Percentiles rank a stretch among this genome's conserved stretches.
These are phyloP conservation scores for Jatropha curcas DNA, from an alignment of 345 rosid species.

Conservation along the genomic window DNA sequence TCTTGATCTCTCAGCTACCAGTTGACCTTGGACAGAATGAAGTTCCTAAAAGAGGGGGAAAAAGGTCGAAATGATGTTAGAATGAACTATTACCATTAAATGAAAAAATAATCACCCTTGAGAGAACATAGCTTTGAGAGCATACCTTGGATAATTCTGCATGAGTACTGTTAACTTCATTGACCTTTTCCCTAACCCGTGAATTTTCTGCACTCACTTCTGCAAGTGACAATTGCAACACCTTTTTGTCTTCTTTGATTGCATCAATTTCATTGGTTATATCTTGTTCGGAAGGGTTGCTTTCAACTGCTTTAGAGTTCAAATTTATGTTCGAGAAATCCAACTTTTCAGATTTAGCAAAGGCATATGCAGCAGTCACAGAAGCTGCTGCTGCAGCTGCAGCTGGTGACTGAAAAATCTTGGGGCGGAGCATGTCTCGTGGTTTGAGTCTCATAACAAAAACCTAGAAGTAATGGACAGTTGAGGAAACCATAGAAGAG, in stretches of 20 bases:
- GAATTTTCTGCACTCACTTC: slow-evolving; percentile 65
- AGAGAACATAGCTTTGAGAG: neutral
- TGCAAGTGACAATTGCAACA: slow-evolving; percentile 51
- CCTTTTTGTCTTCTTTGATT: slow-evolving; percentile 68
- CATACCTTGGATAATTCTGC: slow-evolving; percentile 79
- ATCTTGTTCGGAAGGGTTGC: slow-evolving; percentile 38
- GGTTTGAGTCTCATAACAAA: slow-evolving; percentile 78
- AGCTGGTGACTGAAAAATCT: slow-evolving; percentile 90
- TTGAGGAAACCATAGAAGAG: slow-evolving; percentile 11
- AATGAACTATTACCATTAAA: neutral
- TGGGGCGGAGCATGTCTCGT: slow-evolving; percentile 58
- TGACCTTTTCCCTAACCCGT: slow-evolving; percentile 63
- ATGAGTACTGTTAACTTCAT: slow-evolving; percentile 64
- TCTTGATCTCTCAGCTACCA: slow-evolving; percentile 90
- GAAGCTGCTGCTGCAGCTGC: slow-evolving; percentile 99
- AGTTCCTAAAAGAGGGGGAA: slow-evolving; percentile 62
- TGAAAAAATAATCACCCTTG: neutral
- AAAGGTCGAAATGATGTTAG: neutral
- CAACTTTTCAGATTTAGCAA: slow-evolving; percentile 78
- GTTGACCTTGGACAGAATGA: slow-evolving; percentile 87
- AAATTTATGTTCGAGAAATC: slow-evolving; percentile 44
- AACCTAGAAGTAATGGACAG: slow-evolving; percentile 44
- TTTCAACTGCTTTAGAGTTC: slow-evolving; percentile 43
- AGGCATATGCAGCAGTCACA: slow-evolving; percentile 93
- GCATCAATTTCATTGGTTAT: slow-evolving; percentile 45